Evolutionary conservation across 23 red algal species (phyloP).

Genomic region (Gracilaria domingensis): DNA sequence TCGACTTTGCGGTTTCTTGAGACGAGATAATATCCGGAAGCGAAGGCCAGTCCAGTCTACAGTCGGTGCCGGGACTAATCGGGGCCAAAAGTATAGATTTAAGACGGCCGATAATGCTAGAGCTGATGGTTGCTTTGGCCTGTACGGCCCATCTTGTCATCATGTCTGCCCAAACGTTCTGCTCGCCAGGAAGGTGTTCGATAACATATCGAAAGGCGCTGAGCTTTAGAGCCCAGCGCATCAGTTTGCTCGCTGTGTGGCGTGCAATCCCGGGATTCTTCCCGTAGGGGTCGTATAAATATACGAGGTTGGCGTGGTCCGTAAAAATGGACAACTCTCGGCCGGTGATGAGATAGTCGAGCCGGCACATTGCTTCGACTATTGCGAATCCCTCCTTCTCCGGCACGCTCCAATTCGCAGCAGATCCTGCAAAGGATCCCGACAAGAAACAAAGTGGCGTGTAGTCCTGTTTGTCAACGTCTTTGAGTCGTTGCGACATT

Average conservation of each 20-base stretch:
- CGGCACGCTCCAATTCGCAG: not conserved
- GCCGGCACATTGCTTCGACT: constrained; percentile 25
- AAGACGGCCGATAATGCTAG: not conserved
- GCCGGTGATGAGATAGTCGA: constrained; percentile 15
- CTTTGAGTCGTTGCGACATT: not conserved
- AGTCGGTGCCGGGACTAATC: not conserved
- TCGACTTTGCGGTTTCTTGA: not conserved
- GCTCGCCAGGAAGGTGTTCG: constrained; percentile 38
- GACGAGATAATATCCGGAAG: constrained; percentile 24
- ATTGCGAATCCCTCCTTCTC: constrained; percentile 51
- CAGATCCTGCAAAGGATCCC: constrained; percentile 32
- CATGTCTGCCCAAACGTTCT: constrained; percentile 47
- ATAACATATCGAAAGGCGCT: not conserved
- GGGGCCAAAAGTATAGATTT: not conserved
- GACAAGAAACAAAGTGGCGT: constrained; percentile 37
- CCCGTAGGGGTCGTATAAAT: not conserved
- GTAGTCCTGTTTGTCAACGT: constrained; percentile 10
- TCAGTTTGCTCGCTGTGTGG: constrained; percentile 14
- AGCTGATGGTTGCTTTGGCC: not conserved
- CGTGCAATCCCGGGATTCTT: constrained; percentile 7
- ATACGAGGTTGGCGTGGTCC: constrained; percentile 29
- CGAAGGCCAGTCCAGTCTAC: not conserved
- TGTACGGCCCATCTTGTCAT: constrained; percentile 40
- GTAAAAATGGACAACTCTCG: not conserved
- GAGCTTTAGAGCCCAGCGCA: constrained; percentile 14